Evolutionary conservation across 179 eudicot genomes (phyloP).

Genomic region (Silene coronaria): DNA sequence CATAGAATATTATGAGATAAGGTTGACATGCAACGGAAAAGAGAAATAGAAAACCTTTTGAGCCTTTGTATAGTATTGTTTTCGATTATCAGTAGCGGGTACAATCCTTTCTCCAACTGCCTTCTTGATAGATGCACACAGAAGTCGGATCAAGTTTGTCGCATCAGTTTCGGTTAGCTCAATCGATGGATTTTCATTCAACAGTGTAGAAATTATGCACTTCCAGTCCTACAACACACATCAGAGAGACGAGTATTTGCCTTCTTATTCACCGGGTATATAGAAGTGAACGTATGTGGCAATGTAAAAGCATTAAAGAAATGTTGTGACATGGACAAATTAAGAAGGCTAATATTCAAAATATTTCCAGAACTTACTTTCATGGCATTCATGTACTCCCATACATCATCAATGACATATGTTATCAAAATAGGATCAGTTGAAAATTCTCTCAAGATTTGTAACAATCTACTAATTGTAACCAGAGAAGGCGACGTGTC

Average conservation of each 20-base stretch:
- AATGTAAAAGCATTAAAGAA: not conserved
- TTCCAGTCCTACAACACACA: constrained; percentile 73
- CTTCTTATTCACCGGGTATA: constrained; percentile 5
- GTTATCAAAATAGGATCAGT: constrained; percentile 72
- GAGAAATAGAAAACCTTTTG: constrained; percentile 56
- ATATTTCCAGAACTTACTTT: constrained; percentile 44
- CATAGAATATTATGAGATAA: not conserved
- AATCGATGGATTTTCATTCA: constrained; percentile 68
- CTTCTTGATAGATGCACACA: constrained; percentile 75
- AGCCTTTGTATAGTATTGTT: constrained; percentile 66
- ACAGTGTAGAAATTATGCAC: constrained; percentile 67
- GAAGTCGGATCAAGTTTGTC: constrained; percentile 83
- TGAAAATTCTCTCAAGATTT: constrained; percentile 82
- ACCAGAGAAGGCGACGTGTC: constrained; percentile 61
- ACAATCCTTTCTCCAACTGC: constrained; percentile 93
- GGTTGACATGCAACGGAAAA: not conserved
- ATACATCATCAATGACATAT: constrained; percentile 93
- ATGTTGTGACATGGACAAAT: not conserved
- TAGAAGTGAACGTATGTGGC: constrained; percentile 2
- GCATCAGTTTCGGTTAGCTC: constrained; percentile 86
- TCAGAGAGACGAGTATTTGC: not conserved
- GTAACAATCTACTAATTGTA: constrained; percentile 78
- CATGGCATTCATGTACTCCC: constrained; percentile 99
- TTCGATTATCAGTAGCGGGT: constrained; percentile 80
- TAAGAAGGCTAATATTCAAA: constrained; percentile 1